A percentile compares a stretch with the other conserved stretches of the same genome.
Conservation (phyloP, 495 filamentous ascomycete species). For the Penicillium simplicissimum region DNA sequence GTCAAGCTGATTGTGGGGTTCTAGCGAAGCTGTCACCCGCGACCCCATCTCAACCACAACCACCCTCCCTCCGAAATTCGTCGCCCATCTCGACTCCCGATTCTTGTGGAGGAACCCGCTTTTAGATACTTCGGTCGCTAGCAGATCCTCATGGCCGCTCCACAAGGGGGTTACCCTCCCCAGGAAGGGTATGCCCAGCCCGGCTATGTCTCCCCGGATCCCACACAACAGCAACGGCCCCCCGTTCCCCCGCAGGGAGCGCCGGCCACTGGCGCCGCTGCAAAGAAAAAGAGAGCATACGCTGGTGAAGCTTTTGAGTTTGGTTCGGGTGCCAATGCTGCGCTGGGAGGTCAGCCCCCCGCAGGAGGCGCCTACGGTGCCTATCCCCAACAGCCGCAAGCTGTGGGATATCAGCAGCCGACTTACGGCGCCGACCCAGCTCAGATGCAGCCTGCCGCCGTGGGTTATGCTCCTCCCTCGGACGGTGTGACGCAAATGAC, state of each 20-base stretch:
- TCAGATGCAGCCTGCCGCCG: slow-evolving; percentile 57
- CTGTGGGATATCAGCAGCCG: slow-evolving; percentile 55
- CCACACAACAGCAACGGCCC: slow-evolving; percentile 40
- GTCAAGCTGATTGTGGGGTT: slow-evolving; percentile 32
- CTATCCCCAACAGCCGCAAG: slow-evolving; percentile 55
- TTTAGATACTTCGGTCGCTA: slow-evolving; percentile 15
- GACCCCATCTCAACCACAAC: slow-evolving; percentile 23
- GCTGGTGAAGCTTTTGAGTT: slow-evolving; percentile 94
- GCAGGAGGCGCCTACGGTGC: slow-evolving; percentile 57
- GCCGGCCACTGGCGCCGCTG: slow-evolving; percentile 46
- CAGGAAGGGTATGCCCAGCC: slow-evolving; percentile 55
- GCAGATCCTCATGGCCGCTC: slow-evolving; percentile 49
- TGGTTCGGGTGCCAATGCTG: slow-evolving; percentile 84
- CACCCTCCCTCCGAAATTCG: slow-evolving; percentile 1
- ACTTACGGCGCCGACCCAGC: slow-evolving; percentile 51
- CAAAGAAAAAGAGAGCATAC: slow-evolving; percentile 88
- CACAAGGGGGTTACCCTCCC: slow-evolving; percentile 65
- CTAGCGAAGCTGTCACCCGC: slow-evolving; percentile 35
- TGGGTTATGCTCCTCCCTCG: slow-evolving; percentile 60
- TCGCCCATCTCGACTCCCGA: slow-evolving; percentile 12
- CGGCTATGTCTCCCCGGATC: slow-evolving; percentile 45
- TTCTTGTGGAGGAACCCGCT: slow-evolving; percentile 10
- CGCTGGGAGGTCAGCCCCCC: slow-evolving; percentile 56
- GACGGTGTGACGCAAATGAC: slow-evolving; percentile 70
- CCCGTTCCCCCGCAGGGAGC: slow-evolving; percentile 32